Evolutionary conservation across 2,329 filamentous ascomycete species (phyloP).

Genomic region (Trichoderma atroviride): DNA sequence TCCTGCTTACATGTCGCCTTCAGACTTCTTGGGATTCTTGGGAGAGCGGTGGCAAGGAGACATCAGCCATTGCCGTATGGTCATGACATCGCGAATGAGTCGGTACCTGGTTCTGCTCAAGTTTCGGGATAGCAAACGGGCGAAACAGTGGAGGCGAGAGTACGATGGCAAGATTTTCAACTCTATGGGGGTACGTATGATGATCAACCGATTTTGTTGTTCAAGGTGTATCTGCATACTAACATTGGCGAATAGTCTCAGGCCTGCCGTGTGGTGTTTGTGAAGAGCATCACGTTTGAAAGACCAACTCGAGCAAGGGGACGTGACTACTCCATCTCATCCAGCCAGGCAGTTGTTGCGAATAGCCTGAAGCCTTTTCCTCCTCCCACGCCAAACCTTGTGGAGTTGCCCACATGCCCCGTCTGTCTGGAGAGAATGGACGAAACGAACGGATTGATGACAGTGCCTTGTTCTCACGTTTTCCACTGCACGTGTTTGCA

Average conservation of each 20-base stretch:
- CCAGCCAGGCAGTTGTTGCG: constrained; percentile 45
- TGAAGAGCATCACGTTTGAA: constrained; percentile 88
- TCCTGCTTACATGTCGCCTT: constrained; percentile 88
- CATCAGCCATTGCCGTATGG: constrained; percentile 92
- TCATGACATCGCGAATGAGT: constrained; percentile 85
- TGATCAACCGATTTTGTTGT: constrained; percentile 22
- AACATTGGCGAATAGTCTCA: constrained; percentile 63
- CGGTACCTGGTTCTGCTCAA: constrained; percentile 96
- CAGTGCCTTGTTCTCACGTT: constrained; percentile 95
- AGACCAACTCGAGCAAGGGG: constrained; percentile 55
- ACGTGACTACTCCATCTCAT: constrained; percentile 63
- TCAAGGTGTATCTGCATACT: constrained; percentile 3
- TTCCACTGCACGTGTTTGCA: constrained; percentile 96
- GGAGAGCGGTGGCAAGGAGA: constrained; percentile 83
- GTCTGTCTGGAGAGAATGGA: constrained; percentile 98
- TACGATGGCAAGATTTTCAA: constrained; percentile 96
- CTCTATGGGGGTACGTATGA: constrained; percentile 70
- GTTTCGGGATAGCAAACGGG: constrained; percentile 75
- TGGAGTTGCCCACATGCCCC: constrained; percentile 92
- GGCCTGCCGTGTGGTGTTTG: constrained; percentile 91
- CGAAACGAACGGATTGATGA: constrained; percentile 90
- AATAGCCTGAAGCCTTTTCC: constrained; percentile 61
- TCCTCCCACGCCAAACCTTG: constrained; percentile 74
- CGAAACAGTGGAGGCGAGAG: constrained; percentile 77
- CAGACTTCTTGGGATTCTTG: constrained; percentile 88